Evolutionary conservation across 768 basidiomycete species (phyloP), one percentile per base, ranked within the genome.

Genomic region (Phaeotremella fagi): DNA sequence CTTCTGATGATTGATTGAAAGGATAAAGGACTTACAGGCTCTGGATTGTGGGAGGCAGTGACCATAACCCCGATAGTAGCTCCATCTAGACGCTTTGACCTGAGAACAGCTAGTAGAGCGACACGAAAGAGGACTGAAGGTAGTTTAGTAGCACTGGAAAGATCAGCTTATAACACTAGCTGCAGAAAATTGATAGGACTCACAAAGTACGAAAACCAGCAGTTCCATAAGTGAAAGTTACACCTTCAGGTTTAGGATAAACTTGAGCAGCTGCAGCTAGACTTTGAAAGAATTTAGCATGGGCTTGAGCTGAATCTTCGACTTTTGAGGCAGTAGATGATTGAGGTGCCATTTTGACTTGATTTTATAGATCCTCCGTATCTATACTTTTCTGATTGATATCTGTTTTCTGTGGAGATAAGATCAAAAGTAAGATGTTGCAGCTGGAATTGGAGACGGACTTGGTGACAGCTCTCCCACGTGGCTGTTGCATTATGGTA

Each of bases 31-130:
- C 81, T 60, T 66, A 91, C 92, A 70, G 83, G 81, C 71, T 92
- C 92, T n/a, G 95, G 94, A 73, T 99, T 99, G 76, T 99, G 95
- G n/a, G 90, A 94, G 2, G 95, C 95, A 31, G 95, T 99, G 71
- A 99, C 85, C 95, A 99, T 98, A 20, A 98, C 88, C 15, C 95
- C 95, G 64, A 99, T 87, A 23, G 85, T 85, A 71, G 85, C 86
- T 24, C 95, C 90, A 69, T 86, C 85, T n/a, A 91, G 80, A 59
- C 83, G 85, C 78, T 86, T 95, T 77, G 91, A 97, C 53, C 95
- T 79, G 45, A 99, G 79, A 4, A 82, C 88, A 41, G 95, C 95
- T 16, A 99, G 78, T 35, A 98, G 76, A 11, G 90, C 95, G 14
- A 94, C 86, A 61, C 91, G 82, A 78, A 95, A 97, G 60, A 99